phyloP scores from a whole-genome alignment of 148 eudicot species.

The Spergularia marina region DNA sequence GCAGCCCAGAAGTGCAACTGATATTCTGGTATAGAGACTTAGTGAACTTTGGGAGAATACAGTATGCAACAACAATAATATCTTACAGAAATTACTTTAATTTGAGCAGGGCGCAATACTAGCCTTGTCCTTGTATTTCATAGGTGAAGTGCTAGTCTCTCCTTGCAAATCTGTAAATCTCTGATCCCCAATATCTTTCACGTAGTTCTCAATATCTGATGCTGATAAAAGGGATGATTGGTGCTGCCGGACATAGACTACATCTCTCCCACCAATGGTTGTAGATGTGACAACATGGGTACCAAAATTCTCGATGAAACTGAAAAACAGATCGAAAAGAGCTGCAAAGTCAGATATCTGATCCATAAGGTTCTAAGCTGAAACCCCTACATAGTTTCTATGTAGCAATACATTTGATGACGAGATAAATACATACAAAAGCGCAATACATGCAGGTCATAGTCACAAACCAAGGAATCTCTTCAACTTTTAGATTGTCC shows the following conservation, averaged over 20 bases:
- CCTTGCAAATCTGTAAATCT: constrained; percentile 62
- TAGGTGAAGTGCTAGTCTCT: constrained; percentile 59
- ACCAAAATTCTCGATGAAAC: constrained; percentile 94
- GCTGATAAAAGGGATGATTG: constrained; percentile 79
- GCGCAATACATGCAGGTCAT: not conserved
- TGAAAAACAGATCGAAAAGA: constrained; percentile 38
- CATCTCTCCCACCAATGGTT: constrained; percentile 96
- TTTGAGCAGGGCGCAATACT: constrained; percentile 33
- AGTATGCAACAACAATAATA: not conserved
- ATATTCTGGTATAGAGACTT: not conserved
- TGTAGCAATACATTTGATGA: not conserved
- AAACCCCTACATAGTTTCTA: not conserved
- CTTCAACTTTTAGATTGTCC: not conserved
- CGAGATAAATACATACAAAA: not conserved
- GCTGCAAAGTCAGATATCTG: constrained; percentile 18
- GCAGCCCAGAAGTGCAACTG: not conserved
- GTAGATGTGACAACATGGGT: constrained; percentile 87
- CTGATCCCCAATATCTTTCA: constrained; percentile 85
- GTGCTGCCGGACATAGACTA: constrained; percentile 89
- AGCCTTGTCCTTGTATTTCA: constrained; percentile 96
- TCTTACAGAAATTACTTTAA: constrained; percentile 16
- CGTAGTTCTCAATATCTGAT: constrained; percentile 74
- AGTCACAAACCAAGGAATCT: not conserved
- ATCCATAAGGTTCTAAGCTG: not conserved
- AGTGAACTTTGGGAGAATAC: constrained; percentile 1